Evolutionary conservation across 257 asterid genomes (phyloP), one percentile per base, ranked within the genome.

Genomic region (Voacanga thouarsii): DNA sequence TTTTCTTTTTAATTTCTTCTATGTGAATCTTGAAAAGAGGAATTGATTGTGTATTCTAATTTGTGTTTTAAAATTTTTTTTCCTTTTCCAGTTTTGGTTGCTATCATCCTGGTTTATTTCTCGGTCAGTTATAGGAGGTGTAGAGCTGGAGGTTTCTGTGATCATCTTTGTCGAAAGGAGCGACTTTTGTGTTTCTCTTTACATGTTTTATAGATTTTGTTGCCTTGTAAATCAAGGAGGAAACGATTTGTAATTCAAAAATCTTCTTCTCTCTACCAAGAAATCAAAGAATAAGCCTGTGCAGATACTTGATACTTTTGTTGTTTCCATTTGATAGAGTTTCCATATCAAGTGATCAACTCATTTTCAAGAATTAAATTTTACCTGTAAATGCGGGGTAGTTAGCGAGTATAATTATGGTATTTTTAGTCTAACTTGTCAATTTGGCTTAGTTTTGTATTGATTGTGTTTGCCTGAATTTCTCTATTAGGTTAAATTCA

Each of bases 401-500:
- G 53, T 68, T 68, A 41, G 51, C 12, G 53, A 60, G 68, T 53
- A 16, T 11, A 2, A 55, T 12, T 30, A 66, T 74, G 10, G 3
- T 12, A 2, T 59, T 41, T 51, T 7, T 59, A 66, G 24, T 61
- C 26, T 59, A 24, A 16, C 14, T 72, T 50, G n/a, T 26, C 76
- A 24, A 16, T 7, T 72, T 50, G n/a, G 45, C 76, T 24, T 26
- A 3, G 7, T 79, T 37, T 73, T 33, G 49, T 37, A 26, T 24
- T 33, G 37, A 33, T 33, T 33, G 37, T 33, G 37, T 33, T 33
- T 2, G 37, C 37, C 37, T 33, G 37, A 33, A 33, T 2, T 28
- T 72, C 3, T 55, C 37, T 61, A 19, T 67, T 80, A 71, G 78
- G 75, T 41, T 28, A 71, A 68, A 59, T 71, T 51, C 12, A 19